Evolutionary conservation across 179 eudicot species (phyloP), one percentile per base, ranked within the genome.

Genomic region (Heliamphora pulchella): DNA sequence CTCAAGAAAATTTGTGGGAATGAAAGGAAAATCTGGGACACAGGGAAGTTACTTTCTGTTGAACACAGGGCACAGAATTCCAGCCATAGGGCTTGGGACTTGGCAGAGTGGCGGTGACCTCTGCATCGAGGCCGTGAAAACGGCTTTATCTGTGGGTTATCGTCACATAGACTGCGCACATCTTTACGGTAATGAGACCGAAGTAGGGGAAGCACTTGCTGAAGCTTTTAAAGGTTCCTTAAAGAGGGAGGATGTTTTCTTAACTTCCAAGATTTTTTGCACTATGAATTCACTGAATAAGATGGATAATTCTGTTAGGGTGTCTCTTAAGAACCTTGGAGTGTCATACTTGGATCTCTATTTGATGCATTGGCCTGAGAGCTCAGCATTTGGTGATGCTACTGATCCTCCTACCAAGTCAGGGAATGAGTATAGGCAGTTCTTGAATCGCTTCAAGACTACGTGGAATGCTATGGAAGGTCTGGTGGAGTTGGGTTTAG

Each of bases 81-180:
- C 86, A 17, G 80, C 86, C 67, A 84, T 84, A 66, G 86, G 86
- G 65, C 82, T 84, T 75, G 86, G 86, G 74, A 84, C 86, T 71
- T 84, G 86, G 86, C 86, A 84, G 68, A 84, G 84, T 69, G 86
- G 86, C n/a, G 86, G 86, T 50, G 86, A 84, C 55, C 77, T 81
- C 47, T 81, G 84, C 15, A 79, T 79, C 13, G 80, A 84, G 11
- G 86, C 84, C 3, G 84, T 84, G 54, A 84, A 84, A 82, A 79
- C 80, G 3, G 86, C 84, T 3, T 68, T 84, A 50, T 67, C 82
- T 0, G 80, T 79, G 76, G 86, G 86, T 53, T 84, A 84, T 39
- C 80, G 82, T 51, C 86, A 84, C 14, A 81, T 84, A 62, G 86
- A 84, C 57, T 84, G 86, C 62, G 81, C 86, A 15, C 86, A 81